Evolutionary conservation across 495 filamentous ascomycete genomes (phyloP), one percentile per base, ranked within the genome.

Genomic region (Terfezia boudieri): DNA sequence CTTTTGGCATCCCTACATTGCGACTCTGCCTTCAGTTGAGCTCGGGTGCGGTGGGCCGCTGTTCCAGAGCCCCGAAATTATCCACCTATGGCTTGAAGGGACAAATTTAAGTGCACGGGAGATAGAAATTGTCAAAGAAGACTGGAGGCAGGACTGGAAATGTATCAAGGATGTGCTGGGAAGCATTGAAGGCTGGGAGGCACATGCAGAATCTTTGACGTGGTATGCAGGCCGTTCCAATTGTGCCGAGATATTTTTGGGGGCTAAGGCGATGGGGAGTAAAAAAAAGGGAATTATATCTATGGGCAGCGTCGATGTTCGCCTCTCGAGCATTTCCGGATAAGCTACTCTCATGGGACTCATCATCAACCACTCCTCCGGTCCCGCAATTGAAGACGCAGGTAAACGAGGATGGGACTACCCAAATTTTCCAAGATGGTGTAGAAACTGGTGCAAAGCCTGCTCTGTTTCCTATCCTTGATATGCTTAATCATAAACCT

Each of bases 251-350:
- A 32, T 32, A 32, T 32, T 5, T 20, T 32, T 32, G 26, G 26
- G n/a, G 26, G 26, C 26, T 32, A 32, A 32, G 26, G 26, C 26
- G 26, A 32, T 5, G 4, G 26, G 26, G 26, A 55, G 46, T 2
- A 55, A 20, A 20, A 20, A 20, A 0, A 57, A 81, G 78, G 79
- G 71, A 77, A 23, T 62, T 81, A 35, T 81, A 77, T 61, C 63
- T 76, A 5, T 82, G 80, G 79, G 76, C 80, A 17, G 73, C 76
- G 8, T 77, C 77, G 0, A 74, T 82, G 10, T 74, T 80, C 55
- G 70, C 71, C 6, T 81, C 80, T 1, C 71, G 80, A 9, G 66
- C 66, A 20, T 76, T 76, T 55, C 58, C 67, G 0, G 67, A 57
- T n/a, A 62, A 57, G 9, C 48, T 65, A 14, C 41, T 62, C 22